Conservation (phyloP, 106 monocot genomes). For the Allium sativum region DNA sequence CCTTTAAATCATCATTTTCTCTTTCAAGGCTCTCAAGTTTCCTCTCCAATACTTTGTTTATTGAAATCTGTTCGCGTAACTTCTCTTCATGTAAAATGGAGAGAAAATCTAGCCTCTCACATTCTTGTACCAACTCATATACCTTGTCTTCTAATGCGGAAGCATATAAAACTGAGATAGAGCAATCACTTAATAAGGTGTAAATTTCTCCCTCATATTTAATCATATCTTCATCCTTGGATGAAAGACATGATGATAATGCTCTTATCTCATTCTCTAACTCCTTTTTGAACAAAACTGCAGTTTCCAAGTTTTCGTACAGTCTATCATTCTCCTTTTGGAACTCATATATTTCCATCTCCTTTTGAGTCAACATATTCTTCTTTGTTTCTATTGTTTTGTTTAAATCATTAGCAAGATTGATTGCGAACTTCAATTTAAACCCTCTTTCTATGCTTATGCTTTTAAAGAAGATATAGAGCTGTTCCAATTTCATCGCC, state of each 20-base stretch:
- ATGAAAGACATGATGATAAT: conserved; percentile 12
- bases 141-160: conserved; percentile 50
- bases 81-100: conserved; percentile 32
- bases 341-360: conserved; percentile 20
- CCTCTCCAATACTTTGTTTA: conserved; percentile 22
- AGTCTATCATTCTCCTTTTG: conserved; percentile 10
- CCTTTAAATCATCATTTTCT: conserved; percentile 43
- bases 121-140: conserved; percentile 34
- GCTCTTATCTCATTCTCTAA: conserved; percentile 17
- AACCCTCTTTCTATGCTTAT: conserved; percentile 22
- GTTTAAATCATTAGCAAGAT: conserved; percentile 10
- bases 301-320: conserved; percentile 13
- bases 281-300: conserved; percentile 14
- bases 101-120: conserved; percentile 39
- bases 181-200: conserved; percentile 25
- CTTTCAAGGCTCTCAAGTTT: conserved; percentile 33
- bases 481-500: conserved; percentile 29
- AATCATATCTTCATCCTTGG: conserved; percentile 21
- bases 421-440: conserved; percentile 14
- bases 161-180: conserved; percentile 32
- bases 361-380: conserved; percentile 16
- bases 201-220: conserved; percentile 37
- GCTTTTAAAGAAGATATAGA: conserved; percentile 29
- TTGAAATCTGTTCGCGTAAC: conserved; percentile 29
- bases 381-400: conserved; percentile 10